These are phyloP conservation scores for Stephania japonica DNA, from an alignment of 164 flowering plant genomes.

Conservation along the genomic window DNA sequence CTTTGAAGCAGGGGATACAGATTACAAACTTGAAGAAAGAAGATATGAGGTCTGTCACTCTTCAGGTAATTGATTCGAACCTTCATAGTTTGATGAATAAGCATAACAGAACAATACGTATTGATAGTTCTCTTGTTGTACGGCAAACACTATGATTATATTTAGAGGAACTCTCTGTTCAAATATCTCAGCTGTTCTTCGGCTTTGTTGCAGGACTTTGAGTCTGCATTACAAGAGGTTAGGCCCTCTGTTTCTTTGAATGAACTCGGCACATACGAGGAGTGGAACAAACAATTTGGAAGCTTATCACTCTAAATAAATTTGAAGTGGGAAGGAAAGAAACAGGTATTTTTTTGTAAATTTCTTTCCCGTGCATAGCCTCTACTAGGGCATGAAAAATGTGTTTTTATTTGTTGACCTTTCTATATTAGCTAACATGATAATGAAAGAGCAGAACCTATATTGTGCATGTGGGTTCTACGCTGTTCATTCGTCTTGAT, in stretches of 20 bases:
- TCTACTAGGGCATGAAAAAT: not conserved
- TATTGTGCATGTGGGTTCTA: not conserved
- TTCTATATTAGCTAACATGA: not conserved
- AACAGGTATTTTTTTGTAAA: not conserved
- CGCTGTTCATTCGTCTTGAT: not conserved
- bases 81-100: not conserved
- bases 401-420: not conserved
- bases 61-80: slow-evolving; percentile 45
- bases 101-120: not conserved
- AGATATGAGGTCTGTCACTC: slow-evolving; percentile 77
- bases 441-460: not conserved
- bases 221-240: slow-evolving; percentile 76
- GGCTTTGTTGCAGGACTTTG: slow-evolving; percentile 59
- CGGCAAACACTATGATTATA: not conserved
- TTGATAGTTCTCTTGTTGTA: not conserved
- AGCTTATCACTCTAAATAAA: slow-evolving; percentile 48
- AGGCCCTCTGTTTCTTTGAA: slow-evolving; percentile 85
- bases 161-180: not conserved
- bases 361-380: not conserved
- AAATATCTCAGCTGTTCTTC: slow-evolving; percentile 1
- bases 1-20: slow-evolving; percentile 73
- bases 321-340: not conserved
- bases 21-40: slow-evolving; percentile 76
- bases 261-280: slow-evolving; percentile 76
- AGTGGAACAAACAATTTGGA: slow-evolving; percentile 96